A percentile compares a stretch with the other conserved stretches of the same genome.
Conservation (phyloP, 2,329 filamentous ascomycete genomes). For the Curvularia hawaiiensis region DNA sequence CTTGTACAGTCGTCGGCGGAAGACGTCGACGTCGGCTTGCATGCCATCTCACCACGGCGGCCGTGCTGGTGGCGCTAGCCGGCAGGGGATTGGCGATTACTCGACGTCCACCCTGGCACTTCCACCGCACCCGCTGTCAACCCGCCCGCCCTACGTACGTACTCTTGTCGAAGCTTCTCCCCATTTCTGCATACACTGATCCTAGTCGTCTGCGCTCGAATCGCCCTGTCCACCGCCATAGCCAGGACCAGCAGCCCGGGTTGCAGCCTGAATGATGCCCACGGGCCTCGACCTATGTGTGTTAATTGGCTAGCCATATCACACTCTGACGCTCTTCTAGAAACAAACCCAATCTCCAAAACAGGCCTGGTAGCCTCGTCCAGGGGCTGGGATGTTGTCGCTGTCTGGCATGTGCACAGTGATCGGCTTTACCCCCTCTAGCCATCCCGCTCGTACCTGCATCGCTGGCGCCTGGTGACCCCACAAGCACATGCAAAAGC, state of each 20-base stretch:
- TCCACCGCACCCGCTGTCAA: neutral
- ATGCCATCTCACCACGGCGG: constrained; percentile 34
- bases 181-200: neutral
- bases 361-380: neutral
- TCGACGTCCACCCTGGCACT: constrained; percentile 5
- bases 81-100: constrained; percentile 43
- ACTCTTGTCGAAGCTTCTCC: constrained; percentile 3
- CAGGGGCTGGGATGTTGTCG: neutral
- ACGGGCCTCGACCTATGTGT: neutral
- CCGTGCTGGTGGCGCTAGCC: constrained; percentile 43
- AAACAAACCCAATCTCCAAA: neutral
- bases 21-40: constrained; percentile 37
- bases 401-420: constrained; percentile 7
- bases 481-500: constrained; percentile 13
- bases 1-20: constrained; percentile 23
- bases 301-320: neutral
- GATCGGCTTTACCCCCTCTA: constrained; percentile 9
- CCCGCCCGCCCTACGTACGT: neutral
- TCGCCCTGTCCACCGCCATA: neutral
- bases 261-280: neutral
- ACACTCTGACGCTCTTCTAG: neutral
- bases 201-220: neutral
- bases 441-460: constrained; percentile 21
- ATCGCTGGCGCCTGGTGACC: constrained; percentile 12
- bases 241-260: neutral